Percentiles rank a stretch among this genome's conserved stretches.
These are phyloP conservation scores for Cryptomeria japonica DNA, from an alignment of 75 land plant species.

Conservation along the genomic window DNA sequence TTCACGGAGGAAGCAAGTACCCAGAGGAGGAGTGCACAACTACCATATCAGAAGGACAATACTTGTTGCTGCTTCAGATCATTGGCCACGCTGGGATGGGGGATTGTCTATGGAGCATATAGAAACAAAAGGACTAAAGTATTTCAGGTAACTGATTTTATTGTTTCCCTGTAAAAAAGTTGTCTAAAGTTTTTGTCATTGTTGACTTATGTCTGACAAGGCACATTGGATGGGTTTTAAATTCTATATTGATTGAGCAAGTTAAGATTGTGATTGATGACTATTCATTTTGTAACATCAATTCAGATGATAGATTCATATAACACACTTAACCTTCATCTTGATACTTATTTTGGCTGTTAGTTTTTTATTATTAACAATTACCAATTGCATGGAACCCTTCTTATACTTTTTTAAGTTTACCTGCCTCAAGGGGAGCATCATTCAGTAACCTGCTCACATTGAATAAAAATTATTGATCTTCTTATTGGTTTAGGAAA, in stretches of 20 bases:
- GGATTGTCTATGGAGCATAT: constrained; percentile 89
- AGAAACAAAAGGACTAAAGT: constrained; percentile 62
- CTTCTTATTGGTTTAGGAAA: not conserved
- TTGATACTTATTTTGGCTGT: not conserved
- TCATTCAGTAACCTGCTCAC: not conserved
- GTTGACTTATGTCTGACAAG: not conserved
- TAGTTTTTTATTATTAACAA: not conserved
- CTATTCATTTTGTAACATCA: not conserved
- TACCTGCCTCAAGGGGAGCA: not conserved
- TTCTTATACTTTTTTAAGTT: not conserved
- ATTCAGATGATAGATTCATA: not conserved
- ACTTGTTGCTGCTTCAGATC: constrained; percentile 67
- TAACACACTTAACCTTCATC: not conserved
- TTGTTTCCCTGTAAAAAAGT: not conserved
- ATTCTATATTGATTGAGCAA: not conserved
- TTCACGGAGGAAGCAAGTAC: constrained; percentile 53
- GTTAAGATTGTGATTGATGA: not conserved
- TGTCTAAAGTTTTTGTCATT: not conserved
- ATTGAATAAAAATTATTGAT: not conserved
- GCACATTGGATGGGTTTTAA: not conserved
- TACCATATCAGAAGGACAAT: constrained; percentile 48
- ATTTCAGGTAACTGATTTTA: constrained; percentile 64
- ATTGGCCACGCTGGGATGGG: constrained; percentile 94
- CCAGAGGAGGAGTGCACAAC: constrained; percentile 46
- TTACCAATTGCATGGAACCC: not conserved